A percentile compares a stretch with the other conserved stretches of the same genome.
These are phyloP conservation scores for Zymoseptoria tritici DNA, from an alignment of 2,329 filamentous ascomycete genomes.

Conservation along the genomic window DNA sequence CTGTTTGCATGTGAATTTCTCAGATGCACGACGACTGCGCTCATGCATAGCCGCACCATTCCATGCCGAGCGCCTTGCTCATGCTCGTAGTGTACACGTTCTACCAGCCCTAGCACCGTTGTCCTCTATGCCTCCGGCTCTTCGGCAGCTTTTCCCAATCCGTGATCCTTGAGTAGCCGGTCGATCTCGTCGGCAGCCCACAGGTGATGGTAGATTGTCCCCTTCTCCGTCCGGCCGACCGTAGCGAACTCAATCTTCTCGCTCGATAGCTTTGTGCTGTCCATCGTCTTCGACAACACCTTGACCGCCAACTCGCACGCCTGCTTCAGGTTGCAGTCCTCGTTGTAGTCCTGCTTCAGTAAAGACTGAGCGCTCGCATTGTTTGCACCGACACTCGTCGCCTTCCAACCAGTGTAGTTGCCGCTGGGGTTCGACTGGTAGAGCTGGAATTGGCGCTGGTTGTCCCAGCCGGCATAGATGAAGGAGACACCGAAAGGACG, in stretches of 20 bases:
- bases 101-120: background rate
- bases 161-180: constrained; percentile 87
- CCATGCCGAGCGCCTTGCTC: background rate
- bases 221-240: constrained; percentile 87
- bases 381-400: constrained; percentile 94
- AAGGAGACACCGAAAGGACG: constrained; percentile 97
- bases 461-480: constrained; percentile 98
- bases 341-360: constrained; percentile 99
- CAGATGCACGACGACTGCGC: background rate
- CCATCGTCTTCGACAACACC: constrained; percentile 99
- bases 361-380: constrained; percentile 95
- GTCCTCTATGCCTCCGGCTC: constrained; percentile 11
- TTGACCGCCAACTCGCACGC: constrained; percentile 97
- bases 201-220: constrained; percentile 95
- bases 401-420: constrained; percentile 99
- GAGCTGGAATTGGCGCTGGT: constrained; percentile 91
- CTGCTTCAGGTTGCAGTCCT: constrained; percentile 92
- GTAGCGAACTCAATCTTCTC: constrained; percentile 99
- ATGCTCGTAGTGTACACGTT: constrained; percentile 1
- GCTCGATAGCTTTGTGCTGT: constrained; percentile 95
- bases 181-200: constrained; percentile 98
- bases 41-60: background rate
- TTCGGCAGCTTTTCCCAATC: constrained; percentile 81
- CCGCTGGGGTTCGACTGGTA: constrained; percentile 98
- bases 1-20: background rate